These are phyloP conservation scores for Nitzschia sp. DNA, from an alignment of 108 stramenopile genomes.

Conservation along the genomic window DNA sequence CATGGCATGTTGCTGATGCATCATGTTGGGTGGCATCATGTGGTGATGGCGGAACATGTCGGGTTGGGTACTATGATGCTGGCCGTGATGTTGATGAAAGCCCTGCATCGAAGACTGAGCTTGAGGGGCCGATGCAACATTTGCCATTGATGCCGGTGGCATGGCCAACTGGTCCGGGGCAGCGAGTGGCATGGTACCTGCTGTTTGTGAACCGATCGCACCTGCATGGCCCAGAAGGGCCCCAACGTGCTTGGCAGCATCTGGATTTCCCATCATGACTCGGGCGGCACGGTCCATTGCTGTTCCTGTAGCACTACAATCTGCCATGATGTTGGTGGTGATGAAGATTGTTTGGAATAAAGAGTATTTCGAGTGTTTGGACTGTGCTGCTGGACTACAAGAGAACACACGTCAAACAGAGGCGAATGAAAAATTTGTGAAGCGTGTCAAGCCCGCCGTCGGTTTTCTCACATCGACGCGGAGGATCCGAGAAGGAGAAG, in stretches of 20 bases:
- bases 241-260: slow-evolving; percentile 46
- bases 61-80: neutral
- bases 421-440: too few relatives aligned
- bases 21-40: slow-evolving; percentile 10
- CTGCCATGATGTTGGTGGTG: slow-evolving; percentile 50
- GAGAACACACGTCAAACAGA: too few relatives aligned
- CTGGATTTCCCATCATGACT: slow-evolving; percentile 33
- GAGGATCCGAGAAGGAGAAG: too few relatives aligned
- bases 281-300: slow-evolving; percentile 63
- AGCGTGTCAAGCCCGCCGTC: too few relatives aligned
- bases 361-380: too few relatives aligned
- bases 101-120: neutral
- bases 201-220: slow-evolving; percentile 10
- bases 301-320: slow-evolving; percentile 79
- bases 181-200: slow-evolving; percentile 49
- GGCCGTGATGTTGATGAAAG: slow-evolving; percentile 4
- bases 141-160: slow-evolving; percentile 6
- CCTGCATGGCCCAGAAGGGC: slow-evolving; percentile 62
- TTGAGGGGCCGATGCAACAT: neutral
- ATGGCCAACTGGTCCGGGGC: slow-evolving; percentile 38
- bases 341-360: too few relatives aligned
- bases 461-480: too few relatives aligned
- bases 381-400: too few relatives aligned
- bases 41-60: slow-evolving; percentile 8
- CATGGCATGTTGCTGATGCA: slow-evolving; percentile 16